Conservation (phyloP, 768 basidiomycete genomes). For the Rhodosporidiobolus odoratus region DNA sequence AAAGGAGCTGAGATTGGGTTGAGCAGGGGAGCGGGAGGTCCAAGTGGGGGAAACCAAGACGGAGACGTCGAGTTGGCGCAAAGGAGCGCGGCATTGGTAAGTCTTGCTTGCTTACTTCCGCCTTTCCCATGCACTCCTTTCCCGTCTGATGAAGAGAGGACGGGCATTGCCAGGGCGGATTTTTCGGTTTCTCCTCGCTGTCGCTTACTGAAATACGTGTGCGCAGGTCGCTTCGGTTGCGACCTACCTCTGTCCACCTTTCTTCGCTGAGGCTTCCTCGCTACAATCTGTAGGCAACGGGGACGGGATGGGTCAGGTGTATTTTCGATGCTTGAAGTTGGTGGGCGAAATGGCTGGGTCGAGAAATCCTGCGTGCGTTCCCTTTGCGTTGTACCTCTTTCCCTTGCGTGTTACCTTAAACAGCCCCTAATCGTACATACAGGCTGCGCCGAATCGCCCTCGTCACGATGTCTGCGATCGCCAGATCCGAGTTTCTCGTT, state of each 20-base stretch:
- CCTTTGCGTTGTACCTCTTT: neutral
- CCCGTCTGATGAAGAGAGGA: too few species aligned
- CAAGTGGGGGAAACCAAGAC: neutral
- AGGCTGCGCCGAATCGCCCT: slow-evolving; percentile 23
- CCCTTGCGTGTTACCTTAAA: neutral
- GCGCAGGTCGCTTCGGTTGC: slow-evolving; percentile 29
- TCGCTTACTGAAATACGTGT: neutral
- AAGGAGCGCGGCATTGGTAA: slow-evolving; percentile 17
- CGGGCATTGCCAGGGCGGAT: too few species aligned
- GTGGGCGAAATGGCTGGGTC: slow-evolving; percentile 2
- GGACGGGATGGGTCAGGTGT: slow-evolving; percentile 17
- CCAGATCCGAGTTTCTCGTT: slow-evolving; percentile 21
- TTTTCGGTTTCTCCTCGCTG: too few species aligned
- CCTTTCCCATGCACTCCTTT: too few species aligned
- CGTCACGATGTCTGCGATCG: slow-evolving; percentile 18
- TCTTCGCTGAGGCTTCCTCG: too few species aligned
- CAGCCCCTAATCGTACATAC: neutral
- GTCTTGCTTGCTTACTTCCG: neutral
- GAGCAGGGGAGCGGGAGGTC: slow-evolving; percentile 4
- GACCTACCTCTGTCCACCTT: slow-evolving; percentile 12
- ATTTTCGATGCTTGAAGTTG: slow-evolving; percentile 22
- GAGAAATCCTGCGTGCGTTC: neutral
- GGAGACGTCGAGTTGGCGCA: slow-evolving; percentile 27
- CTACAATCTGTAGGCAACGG: neutral
- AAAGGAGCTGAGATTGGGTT: slow-evolving; percentile 26